A percentile compares a stretch with the other conserved stretches of the same genome.
These are phyloP conservation scores for Fusarium succisae DNA, from an alignment of 2,329 filamentous ascomycete species.

Conservation along the genomic window DNA sequence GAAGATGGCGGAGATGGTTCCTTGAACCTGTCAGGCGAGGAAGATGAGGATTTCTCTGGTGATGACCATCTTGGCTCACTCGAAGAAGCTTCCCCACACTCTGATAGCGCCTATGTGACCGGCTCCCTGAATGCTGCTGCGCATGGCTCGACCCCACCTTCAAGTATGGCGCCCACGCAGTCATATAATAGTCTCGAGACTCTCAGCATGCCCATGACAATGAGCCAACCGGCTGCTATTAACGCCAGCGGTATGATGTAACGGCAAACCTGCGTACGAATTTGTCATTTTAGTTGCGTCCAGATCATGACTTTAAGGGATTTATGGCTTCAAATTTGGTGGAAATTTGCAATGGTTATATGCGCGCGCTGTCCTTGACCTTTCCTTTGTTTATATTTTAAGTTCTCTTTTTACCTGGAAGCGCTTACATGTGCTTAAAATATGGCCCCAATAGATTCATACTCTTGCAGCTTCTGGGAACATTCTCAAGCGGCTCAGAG, in stretches of 20 bases:
- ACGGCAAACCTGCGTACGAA: constrained; percentile 38
- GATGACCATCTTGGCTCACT: constrained; percentile 85
- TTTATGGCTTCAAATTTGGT: constrained; percentile 41
- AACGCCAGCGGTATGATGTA: constrained; percentile 58
- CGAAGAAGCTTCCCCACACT: constrained; percentile 80
- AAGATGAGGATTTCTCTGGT: constrained; percentile 83
- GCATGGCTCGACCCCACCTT: constrained; percentile 43
- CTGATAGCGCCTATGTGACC: constrained; percentile 70
- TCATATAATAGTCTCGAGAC: constrained; percentile 68
- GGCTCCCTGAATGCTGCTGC: constrained; percentile 60
- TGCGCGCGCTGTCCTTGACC: constrained; percentile 27
- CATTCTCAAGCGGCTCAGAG: constrained; percentile 4
- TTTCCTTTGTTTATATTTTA: constrained; percentile 41
- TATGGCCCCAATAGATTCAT: constrained; percentile 40
- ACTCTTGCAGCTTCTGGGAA: constrained; percentile 27
- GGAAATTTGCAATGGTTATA: constrained; percentile 36
- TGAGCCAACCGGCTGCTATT: constrained; percentile 63
- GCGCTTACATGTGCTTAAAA: constrained; percentile 42
- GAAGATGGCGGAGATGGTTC: constrained; percentile 67
- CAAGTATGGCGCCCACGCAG: constrained; percentile 44
- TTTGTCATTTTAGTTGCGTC: constrained; percentile 39
- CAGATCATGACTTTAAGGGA: constrained; percentile 43
- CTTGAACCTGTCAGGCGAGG: constrained; percentile 78
- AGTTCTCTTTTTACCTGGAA: constrained; percentile 37
- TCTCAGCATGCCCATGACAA: constrained; percentile 71